Evolutionary conservation across 2,329 filamentous ascomycete genomes (phyloP), one percentile per base, ranked within the genome.

Genomic region (Remersonia thermophila): DNA sequence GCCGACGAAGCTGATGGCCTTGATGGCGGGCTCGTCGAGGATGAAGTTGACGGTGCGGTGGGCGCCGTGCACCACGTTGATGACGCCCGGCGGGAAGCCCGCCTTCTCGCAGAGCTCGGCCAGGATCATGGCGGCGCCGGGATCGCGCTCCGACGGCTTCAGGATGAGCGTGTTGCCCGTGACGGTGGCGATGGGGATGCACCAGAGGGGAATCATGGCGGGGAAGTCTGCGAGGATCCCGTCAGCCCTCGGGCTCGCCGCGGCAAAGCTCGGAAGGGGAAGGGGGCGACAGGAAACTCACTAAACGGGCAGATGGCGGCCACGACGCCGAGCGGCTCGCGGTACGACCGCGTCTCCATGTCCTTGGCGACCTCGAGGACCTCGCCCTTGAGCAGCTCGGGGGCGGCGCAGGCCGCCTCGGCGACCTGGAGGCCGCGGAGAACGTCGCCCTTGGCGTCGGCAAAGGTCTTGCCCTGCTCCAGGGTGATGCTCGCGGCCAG

Each of bases 181-280:
- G 18, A 87, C 73, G 30, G 83, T 83, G 32, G 83, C 83, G 49
- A 91, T 82, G 27, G 83, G 84, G 43, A 93, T 86, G 42, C 74
- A 85, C 83, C 83, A 93, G n/a, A 93, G 69, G 3, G 83, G 84
- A 57, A 93, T 91, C 83, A 93, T 93, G 50, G 83, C 83, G 30
- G 83, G 83, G 63, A 91, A 91, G 67, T 91, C 79, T 83, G 42
- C 23, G 27, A 23, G 8, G 20, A 9, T 6, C 20, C 20, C 9
- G 20, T 23, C 12, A 33, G 38, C 30, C 31, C 25, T 14, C 16
- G 25, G 28, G 11, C 10, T 23, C 5, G 5, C 20, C 20, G 5
- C 9, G 9, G 9, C 20, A 23, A 23, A 6, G 20, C 5, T 23
- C 20, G 5, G 20, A 9, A 9, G 20, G 5, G 9, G 9, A 5